Percentiles rank a stretch among this genome's conserved stretches.
phyloP scores from a whole-genome alignment of 768 basidiomycete genomes.

The Leccinum uliginosum region DNA sequence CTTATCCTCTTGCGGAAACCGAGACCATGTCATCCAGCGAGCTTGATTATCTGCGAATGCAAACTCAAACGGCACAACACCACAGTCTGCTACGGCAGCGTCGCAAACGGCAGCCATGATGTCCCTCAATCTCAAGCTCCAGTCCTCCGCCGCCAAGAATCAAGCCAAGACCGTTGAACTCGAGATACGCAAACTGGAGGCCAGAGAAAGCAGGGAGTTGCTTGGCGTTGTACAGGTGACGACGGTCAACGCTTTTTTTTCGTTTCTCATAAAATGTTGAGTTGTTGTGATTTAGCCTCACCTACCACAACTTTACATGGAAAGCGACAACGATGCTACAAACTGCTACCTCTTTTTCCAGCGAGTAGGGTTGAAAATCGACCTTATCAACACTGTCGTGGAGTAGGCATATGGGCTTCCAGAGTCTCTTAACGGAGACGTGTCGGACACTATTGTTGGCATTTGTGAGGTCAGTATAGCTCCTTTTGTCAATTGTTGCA shows the following conservation, averaged over 20 bases:
- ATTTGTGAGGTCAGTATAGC: slow-evolving; percentile 74
- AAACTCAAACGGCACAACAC: slow-evolving; percentile 79
- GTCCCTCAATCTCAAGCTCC: slow-evolving; percentile 91
- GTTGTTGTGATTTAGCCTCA: slow-evolving; percentile 57
- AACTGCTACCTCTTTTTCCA: slow-evolving; percentile 92
- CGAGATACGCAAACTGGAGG: slow-evolving; percentile 82
- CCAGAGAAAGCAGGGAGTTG: slow-evolving; percentile 75
- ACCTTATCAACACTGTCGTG: slow-evolving; percentile 78
- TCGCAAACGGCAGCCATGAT: slow-evolving; percentile 92
- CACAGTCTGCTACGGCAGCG: slow-evolving; percentile 78
- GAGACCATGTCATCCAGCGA: slow-evolving; percentile 51
- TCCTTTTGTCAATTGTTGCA: background rate
- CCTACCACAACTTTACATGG: slow-evolving; percentile 84
- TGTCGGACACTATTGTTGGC: slow-evolving; percentile 85
- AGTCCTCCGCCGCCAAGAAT: slow-evolving; percentile 86
- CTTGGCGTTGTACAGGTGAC: slow-evolving; percentile 77
- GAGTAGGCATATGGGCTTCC: slow-evolving; percentile 82
- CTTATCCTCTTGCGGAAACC: slow-evolving; percentile 3
- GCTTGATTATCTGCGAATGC: slow-evolving; percentile 74
- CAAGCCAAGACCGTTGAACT: slow-evolving; percentile 87
- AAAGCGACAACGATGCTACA: slow-evolving; percentile 85
- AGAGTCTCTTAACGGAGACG: slow-evolving; percentile 74
- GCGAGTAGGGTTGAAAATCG: slow-evolving; percentile 79
- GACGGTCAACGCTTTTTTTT: background rate
- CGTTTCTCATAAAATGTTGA: background rate